Evolutionary conservation across 169 alveolate species (phyloP), one percentile per base, ranked within the genome.

Genomic region (Eimeria nieschulzi): DNA sequence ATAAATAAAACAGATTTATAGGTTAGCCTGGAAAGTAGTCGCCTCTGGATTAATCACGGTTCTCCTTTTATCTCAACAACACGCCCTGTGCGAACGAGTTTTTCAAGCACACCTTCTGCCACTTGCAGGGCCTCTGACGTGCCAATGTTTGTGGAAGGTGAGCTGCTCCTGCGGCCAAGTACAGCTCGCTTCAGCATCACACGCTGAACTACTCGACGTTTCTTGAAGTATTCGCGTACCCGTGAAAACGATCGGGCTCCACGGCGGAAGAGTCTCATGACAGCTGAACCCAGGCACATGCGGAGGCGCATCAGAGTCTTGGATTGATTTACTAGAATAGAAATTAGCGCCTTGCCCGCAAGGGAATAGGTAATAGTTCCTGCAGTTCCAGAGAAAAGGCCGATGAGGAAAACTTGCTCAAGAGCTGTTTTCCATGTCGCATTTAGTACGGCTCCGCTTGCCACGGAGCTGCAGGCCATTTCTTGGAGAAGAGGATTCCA

Each of bases 401-500:
- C 93, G 25, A 90, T 83, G 15, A 71, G 87, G 54, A 90, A 90
- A 70, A 90, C 93, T 13, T 90, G 90, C 23, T 83, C 76, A 23
- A 90, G 46, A 59, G 93, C 93, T 25, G 93, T 71, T 25, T 54
- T 64, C 84, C 76, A 26, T 46, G 93, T 75, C 2, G 73, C 76
- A 66, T 51, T 75, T 21, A 90, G 75, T 7, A 75, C 54, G 19
- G 83, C 83, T 17, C 90, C 76, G 21, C 93, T 90, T 39, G 93
- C 78, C 10, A 79, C 93, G 10, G 83, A 72, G 54, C 19, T 70
- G 90, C 93, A 90, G 76, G 93, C 93, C 90, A 90, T 63, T 25
- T 90, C 90, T 68, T 79, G 90, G 61, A 79, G 53, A 9, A 90
- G 19, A 6, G 93, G 84, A 33, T 90, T 90, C 93, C 93, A 90